Evolutionary conservation across 148 eudicot species (phyloP).

Genomic region (Nyssa sinensis): DNA sequence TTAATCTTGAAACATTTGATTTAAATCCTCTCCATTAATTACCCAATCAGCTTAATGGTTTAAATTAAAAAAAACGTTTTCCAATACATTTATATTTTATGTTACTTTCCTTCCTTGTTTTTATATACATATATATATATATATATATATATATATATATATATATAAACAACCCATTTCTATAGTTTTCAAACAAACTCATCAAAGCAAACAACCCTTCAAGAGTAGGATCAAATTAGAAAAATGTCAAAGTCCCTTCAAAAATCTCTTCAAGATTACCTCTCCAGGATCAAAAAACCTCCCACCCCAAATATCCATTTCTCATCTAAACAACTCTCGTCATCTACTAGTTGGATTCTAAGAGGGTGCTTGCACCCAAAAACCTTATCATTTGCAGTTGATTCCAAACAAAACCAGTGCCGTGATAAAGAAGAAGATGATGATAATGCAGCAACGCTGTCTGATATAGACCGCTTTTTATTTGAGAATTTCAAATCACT

Average conservation of each 20-base stretch:
- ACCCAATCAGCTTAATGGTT: not conserved
- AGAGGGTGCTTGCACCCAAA: conserved; percentile 51
- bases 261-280: conserved; percentile 46
- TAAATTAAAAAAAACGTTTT: not conserved
- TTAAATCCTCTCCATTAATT: not conserved
- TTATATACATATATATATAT: not conserved
- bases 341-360: conserved; percentile 40
- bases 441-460: conserved; percentile 49
- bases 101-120: not conserved
- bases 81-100: not conserved
- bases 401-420: not conserved
- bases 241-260: conserved; percentile 55
- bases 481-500: conserved; percentile 63
- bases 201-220: not conserved
- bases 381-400: conserved; percentile 36
- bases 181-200: not conserved
- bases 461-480: conserved; percentile 56
- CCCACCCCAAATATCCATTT: conserved; percentile 30
- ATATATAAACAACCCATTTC: not conserved
- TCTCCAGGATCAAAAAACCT: conserved; percentile 55
- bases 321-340: conserved; percentile 39
- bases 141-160: no score
- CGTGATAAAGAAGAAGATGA: not conserved
- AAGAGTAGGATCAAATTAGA: not conserved
- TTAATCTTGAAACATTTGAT: not conserved